Conservation (phyloP, 371 early-diverging fungal species). For the Zychaea mexicana region DNA sequence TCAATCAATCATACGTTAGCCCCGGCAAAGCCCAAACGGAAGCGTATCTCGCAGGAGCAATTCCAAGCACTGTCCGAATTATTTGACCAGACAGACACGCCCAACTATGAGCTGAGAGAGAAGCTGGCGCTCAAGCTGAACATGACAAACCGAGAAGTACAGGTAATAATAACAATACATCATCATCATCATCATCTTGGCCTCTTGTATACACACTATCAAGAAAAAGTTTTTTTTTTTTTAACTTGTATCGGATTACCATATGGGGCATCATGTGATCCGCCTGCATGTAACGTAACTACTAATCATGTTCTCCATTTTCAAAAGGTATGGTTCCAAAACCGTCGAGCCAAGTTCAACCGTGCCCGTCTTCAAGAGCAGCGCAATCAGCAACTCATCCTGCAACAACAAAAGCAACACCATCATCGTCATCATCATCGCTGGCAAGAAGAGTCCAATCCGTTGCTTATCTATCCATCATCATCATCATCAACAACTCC, state of each 20-base stretch:
- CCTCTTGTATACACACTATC: no score
- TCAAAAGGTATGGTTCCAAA: constrained; percentile 36
- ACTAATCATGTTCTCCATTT: constrained; percentile 3
- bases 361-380: constrained; percentile 27
- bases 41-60: constrained; percentile 76
- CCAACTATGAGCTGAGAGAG: constrained; percentile 86
- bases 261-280: constrained; percentile 29
- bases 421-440: constrained; percentile 11
- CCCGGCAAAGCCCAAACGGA: constrained; percentile 65
- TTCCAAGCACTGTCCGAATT: constrained; percentile 65
- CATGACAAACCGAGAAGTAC: constrained; percentile 95
- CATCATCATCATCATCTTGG: background rate
- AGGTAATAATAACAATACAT: constrained; percentile 62
- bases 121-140: constrained; percentile 78
- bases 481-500: background rate
- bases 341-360: constrained; percentile 37
- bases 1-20: background rate
- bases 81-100: constrained; percentile 82
- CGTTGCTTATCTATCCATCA: constrained; percentile 2
- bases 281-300: constrained; percentile 15
- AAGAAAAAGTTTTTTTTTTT: constrained; percentile 20
- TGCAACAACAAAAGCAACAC: constrained; percentile 16
- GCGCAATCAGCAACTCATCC: constrained; percentile 12
- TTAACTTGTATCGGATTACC: constrained; percentile 22
- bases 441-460: background rate